phyloP scores from a whole-genome alignment of 768 basidiomycete genomes.

The Calocybe cyanea region DNA sequence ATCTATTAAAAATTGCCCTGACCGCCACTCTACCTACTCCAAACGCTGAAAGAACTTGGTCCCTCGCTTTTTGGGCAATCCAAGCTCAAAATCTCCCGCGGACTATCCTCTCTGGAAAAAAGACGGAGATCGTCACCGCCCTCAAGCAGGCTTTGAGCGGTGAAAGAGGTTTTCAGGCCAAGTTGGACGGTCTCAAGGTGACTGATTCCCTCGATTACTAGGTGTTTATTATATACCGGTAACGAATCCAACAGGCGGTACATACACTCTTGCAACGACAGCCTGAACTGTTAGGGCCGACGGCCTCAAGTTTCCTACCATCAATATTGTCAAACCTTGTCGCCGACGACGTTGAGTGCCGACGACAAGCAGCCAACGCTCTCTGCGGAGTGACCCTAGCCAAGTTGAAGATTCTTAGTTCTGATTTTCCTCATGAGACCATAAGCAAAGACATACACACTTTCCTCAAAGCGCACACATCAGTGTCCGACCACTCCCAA shows the following conservation, averaged over 20 bases:
- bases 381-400: slow-evolving; percentile 52
- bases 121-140: slow-evolving; percentile 26
- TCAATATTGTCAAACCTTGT: slow-evolving; percentile 27
- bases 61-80: slow-evolving; percentile 47
- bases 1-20: slow-evolving; percentile 40
- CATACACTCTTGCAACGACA: slow-evolving; percentile 33
- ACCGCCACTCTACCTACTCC: slow-evolving; percentile 30
- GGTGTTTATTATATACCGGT: not conserved
- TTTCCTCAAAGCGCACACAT: slow-evolving; percentile 24
- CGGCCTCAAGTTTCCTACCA: slow-evolving; percentile 48
- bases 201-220: not conserved
- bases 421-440: slow-evolving; percentile 19
- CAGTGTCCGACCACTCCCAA: slow-evolving; percentile 1
- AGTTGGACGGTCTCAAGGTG: slow-evolving; percentile 32
- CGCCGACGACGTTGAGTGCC: slow-evolving; percentile 25
- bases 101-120: slow-evolving; percentile 29
- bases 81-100: slow-evolving; percentile 45
- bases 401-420: slow-evolving; percentile 21
- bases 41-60: slow-evolving; percentile 39
- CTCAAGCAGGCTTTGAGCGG: slow-evolving; percentile 33
- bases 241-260: slow-evolving; percentile 25
- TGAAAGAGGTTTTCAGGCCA: slow-evolving; percentile 28
- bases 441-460: slow-evolving; percentile 23
- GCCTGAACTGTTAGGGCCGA: slow-evolving; percentile 43
- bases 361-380: slow-evolving; percentile 54